A percentile compares a stretch with the other conserved stretches of the same genome.
Conservation (phyloP, 139 green algal species). For the Coelastrella sp. region DNA sequence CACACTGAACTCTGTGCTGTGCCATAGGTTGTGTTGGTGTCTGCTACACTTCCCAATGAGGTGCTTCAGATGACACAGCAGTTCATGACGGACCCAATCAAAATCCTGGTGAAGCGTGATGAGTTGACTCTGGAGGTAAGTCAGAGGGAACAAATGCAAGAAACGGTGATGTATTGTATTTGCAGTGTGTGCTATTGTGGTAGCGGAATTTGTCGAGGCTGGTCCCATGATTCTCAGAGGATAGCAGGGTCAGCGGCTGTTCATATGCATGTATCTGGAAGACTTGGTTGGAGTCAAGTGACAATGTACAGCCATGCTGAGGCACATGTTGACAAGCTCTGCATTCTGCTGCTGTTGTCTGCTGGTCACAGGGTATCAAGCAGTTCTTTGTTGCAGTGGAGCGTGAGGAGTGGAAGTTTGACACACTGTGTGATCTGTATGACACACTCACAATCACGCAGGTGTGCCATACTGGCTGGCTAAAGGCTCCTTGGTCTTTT, state of each 20-base stretch:
- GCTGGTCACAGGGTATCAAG: constrained; percentile 90
- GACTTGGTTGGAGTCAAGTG: no score
- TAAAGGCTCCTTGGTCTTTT: no score
- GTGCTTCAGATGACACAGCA: constrained; percentile 98
- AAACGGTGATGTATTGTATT: no score
- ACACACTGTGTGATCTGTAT: constrained; percentile 99
- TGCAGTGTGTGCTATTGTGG: no score
- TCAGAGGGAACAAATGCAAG: no score
- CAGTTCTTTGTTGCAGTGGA: constrained; percentile 99
- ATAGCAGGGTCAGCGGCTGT: no score
- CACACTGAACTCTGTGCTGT: no score
- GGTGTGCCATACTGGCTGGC: constrained; percentile 1
- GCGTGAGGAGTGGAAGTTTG: constrained; percentile 99
- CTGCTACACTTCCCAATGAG: constrained; percentile 94
- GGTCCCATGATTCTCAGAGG: no score
- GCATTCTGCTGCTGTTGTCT: neutral
- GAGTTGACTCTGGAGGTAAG: constrained; percentile 97
- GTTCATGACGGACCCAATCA: constrained; percentile 99
- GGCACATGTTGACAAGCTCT: no score
- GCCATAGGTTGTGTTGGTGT: constrained; percentile 92
- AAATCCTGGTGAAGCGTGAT: constrained; percentile 99
- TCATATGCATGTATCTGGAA: no score
- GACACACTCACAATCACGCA: constrained; percentile 99
- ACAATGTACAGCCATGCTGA: no score
- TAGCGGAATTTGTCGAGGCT: no score